These are phyloP conservation scores for Sclerotinia nivalis DNA, from an alignment of 2,329 filamentous ascomycete genomes.

Conservation along the genomic window DNA sequence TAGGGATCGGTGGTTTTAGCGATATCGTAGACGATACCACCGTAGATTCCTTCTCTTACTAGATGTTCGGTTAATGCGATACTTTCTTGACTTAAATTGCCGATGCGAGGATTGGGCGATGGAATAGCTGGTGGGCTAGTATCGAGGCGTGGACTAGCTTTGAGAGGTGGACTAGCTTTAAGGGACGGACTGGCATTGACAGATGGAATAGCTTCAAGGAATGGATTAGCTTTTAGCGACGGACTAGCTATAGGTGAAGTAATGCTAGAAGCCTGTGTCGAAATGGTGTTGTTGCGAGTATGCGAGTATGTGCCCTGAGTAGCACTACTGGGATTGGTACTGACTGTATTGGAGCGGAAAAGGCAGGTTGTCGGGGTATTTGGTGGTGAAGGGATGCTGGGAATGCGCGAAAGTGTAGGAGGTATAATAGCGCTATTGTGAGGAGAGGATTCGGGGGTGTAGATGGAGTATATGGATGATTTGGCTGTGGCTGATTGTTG, in stretches of 20 bases:
- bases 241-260: no score
- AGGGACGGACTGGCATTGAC: background rate
- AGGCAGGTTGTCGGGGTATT: background rate
- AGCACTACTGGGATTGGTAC: background rate
- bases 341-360: background rate
- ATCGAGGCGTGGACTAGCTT: background rate
- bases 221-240: background rate
- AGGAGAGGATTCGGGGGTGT: background rate
- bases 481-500: background rate
- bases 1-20: background rate
- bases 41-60: conserved; percentile 11
- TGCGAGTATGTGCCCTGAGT: background rate
- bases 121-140: background rate
- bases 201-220: background rate
- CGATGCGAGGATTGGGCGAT: background rate
- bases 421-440: background rate
- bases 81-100: background rate
- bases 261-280: background rate
- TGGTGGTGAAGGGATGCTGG: conserved; percentile 3
- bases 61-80: conserved; percentile 8
- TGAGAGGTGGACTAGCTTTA: background rate
- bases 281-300: background rate
- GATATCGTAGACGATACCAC: background rate
- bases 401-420: background rate
- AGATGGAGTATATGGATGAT: background rate